Conservation (phyloP, 192 early-diverging fungal species). For the Paraglomus occultum region DNA sequence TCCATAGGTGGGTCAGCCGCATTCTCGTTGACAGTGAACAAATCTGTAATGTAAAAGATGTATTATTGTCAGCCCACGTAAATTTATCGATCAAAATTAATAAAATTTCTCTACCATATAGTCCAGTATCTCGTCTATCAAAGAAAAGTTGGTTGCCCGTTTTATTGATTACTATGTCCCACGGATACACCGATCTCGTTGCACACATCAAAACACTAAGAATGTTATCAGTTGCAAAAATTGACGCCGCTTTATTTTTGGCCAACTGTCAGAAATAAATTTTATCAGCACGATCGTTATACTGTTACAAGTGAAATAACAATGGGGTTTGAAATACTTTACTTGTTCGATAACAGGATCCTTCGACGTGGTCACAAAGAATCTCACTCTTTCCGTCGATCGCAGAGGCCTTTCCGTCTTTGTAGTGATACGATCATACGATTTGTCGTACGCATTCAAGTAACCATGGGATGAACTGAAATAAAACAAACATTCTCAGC, state of each 20-base stretch:
- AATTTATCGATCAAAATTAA: background rate
- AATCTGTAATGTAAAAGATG: constrained; percentile 54
- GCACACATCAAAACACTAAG: constrained; percentile 92
- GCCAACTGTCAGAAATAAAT: constrained; percentile 42
- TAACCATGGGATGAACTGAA: constrained; percentile 71
- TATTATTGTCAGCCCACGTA: background rate
- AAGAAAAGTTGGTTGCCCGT: constrained; percentile 78
- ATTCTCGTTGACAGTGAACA: constrained; percentile 94
- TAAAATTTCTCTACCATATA: constrained; percentile 48
- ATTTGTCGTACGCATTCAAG: constrained; percentile 73
- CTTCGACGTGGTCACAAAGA: constrained; percentile 79
- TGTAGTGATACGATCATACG: constrained; percentile 81
- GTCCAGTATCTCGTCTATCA: constrained; percentile 87
- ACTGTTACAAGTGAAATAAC: constrained; percentile 28
- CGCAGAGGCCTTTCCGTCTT: constrained; percentile 75
- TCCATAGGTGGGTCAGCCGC: constrained; percentile 89
- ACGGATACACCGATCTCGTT: constrained; percentile 87
- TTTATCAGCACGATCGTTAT: constrained; percentile 28
- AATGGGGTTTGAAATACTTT: background rate
- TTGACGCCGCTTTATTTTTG: constrained; percentile 50
- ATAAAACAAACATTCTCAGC: constrained; percentile 2
- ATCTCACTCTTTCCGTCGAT: constrained; percentile 61
- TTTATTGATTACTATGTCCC: constrained; percentile 93
- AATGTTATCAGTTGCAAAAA: constrained; percentile 90
- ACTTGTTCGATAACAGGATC: constrained; percentile 77